Evolutionary conservation across 495 filamentous ascomycete genomes (phyloP).

Genomic region (Aspergillus wentii): DNA sequence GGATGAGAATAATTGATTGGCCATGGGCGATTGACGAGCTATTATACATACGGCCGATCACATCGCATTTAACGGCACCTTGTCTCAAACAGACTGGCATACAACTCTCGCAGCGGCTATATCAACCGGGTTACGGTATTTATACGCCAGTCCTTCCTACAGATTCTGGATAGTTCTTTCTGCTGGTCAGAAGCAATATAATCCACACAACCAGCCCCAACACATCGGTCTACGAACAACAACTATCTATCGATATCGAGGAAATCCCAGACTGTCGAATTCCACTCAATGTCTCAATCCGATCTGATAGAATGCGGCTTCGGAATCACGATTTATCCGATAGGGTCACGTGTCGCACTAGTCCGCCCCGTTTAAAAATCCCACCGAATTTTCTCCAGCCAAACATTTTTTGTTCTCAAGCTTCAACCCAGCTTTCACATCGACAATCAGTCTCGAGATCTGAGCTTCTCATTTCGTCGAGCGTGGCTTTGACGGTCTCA

Average conservation of each 20-base stretch:
- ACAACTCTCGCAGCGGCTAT: neutral
- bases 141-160: no score
- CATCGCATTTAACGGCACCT: neutral
- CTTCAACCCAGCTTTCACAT: conserved; percentile 2
- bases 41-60: neutral
- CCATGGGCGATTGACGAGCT: neutral
- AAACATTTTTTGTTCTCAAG: neutral
- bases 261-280: neutral
- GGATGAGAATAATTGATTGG: conserved; percentile 14
- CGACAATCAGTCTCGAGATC: neutral
- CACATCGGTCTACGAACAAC: neutral
- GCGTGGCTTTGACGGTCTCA: no score
- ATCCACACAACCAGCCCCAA: no score
- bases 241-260: neutral
- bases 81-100: neutral
- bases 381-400: conserved; percentile 5
- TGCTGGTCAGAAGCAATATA: no score
- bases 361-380: conserved; percentile 12
- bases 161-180: no score
- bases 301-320: neutral
- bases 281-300: neutral
- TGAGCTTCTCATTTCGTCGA: neutral
- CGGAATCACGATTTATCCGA: conserved; percentile 10
- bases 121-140: neutral
- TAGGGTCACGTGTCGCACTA: conserved; percentile 17